Evolutionary conservation across 495 filamentous ascomycete species (phyloP).

Genomic region (Platismatia glauca): DNA sequence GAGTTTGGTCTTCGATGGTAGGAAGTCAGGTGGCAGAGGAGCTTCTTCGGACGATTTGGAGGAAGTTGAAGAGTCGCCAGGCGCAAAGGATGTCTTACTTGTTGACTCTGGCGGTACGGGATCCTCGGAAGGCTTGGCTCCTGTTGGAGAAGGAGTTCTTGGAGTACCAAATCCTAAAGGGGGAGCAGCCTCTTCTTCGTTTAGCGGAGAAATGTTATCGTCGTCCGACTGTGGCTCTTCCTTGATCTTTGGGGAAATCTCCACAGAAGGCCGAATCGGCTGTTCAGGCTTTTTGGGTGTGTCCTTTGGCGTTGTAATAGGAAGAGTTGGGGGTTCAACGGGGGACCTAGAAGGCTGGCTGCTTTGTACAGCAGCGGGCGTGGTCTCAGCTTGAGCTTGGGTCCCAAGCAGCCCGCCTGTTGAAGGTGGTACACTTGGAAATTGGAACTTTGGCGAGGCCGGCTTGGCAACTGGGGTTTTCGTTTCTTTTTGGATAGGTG

Average conservation of each 20-base stretch:
- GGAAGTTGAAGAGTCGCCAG: constrained; percentile 61
- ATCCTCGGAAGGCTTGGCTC: constrained; percentile 31
- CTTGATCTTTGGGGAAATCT: constrained; percentile 25
- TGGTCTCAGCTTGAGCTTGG: constrained; percentile 27
- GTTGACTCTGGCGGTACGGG: constrained; percentile 73
- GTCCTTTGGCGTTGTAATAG: constrained; percentile 21
- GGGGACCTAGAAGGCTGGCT: constrained; percentile 33
- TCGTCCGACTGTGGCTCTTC: constrained; percentile 26
- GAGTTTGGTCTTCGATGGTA: constrained; percentile 32
- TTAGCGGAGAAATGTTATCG: constrained; percentile 16
- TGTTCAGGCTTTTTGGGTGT: constrained; percentile 19
- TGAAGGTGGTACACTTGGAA: constrained; percentile 25
- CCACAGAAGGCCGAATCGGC: constrained; percentile 15
- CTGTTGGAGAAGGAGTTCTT: constrained; percentile 3
- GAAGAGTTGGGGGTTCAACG: constrained; percentile 29
- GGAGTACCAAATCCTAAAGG: constrained; percentile 13
- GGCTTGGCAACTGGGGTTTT: constrained; percentile 29
- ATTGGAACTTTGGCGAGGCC: constrained; percentile 40
- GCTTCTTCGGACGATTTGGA: constrained; percentile 47
- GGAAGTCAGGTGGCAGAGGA: constrained; percentile 30
- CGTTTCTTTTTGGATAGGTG: constrained; percentile 22
- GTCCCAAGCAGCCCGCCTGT: constrained; percentile 33
- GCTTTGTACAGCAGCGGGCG: constrained; percentile 29
- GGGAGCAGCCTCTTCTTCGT: constrained; percentile 17
- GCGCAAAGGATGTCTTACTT: constrained; percentile 54